phyloP scores from a whole-genome alignment of 176 grass and related monocot species.

The Oryza brachyantha region DNA sequence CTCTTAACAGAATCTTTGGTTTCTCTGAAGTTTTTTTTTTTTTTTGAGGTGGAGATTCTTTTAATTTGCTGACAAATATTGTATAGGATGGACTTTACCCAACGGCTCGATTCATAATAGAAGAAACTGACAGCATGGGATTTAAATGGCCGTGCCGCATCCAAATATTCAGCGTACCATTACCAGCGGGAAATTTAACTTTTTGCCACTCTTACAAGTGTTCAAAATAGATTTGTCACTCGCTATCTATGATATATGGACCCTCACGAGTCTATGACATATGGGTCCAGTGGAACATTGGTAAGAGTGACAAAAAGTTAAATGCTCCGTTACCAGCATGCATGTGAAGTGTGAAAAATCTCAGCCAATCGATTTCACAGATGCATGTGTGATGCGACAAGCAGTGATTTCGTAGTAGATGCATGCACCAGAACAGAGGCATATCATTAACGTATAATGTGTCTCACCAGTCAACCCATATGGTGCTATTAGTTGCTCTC shows the following conservation, averaged over 20 bases:
- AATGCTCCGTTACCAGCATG: too few relatives aligned
- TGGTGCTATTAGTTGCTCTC: neutral
- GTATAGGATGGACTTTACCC: neutral
- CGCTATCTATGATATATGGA: too few relatives aligned
- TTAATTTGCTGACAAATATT: neutral
- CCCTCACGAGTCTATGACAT: too few relatives aligned
- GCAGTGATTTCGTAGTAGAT: neutral
- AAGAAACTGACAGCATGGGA: neutral
- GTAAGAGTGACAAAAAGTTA: too few relatives aligned
- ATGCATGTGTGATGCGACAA: neutral
- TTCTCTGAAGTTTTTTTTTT: neutral
- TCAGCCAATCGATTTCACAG: neutral
- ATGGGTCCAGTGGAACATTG: too few relatives aligned
- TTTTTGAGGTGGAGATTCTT: neutral
- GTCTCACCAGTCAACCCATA: slow-evolving; percentile 20
- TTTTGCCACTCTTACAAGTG: too few relatives aligned
- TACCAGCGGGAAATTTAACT: too few relatives aligned
- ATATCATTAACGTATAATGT: neutral
- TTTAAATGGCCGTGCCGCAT: neutral
- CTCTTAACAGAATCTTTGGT: neutral
- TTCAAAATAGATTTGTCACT: too few relatives aligned
- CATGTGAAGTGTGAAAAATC: neutral
- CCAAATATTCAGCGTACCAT: neutral
- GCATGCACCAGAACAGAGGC: neutral
- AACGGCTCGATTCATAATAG: neutral